These are phyloP conservation scores for Cucurbita pepo DNA, from an alignment of 306 rosid species.

Conservation along the genomic window DNA sequence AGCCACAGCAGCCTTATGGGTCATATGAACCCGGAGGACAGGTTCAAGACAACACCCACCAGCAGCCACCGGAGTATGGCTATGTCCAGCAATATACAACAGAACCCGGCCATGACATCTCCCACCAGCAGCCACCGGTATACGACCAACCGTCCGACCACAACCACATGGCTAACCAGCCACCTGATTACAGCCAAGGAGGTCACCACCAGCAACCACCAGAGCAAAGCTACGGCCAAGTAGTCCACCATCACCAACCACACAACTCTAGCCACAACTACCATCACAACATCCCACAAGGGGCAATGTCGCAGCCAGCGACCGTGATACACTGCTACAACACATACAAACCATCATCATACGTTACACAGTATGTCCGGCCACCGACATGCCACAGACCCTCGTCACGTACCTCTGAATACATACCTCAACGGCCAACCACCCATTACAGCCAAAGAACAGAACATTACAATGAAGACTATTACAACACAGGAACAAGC, in stretches of 20 bases:
- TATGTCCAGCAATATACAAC: not conserved
- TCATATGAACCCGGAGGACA: conserved; percentile 27
- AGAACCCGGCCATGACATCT: not conserved
- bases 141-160: not conserved
- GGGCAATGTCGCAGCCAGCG: conserved; percentile 5
- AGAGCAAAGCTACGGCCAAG: not conserved
- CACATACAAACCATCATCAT: conserved; percentile 45
- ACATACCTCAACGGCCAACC: conserved; percentile 20
- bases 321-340: conserved; percentile 54
- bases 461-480: conserved; percentile 33
- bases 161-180: not conserved
- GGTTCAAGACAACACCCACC: conserved; percentile 3
- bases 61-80: not conserved
- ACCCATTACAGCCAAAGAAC: conserved; percentile 19
- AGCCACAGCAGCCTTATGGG: not conserved
- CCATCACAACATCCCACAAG: conserved; percentile 22
- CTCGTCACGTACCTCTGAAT: conserved; percentile 45
- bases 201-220: not conserved
- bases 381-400: conserved; percentile 19
- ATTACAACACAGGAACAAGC: conserved; percentile 8
- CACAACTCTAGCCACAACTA: conserved; percentile 6
- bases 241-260: not conserved
- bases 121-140: not conserved
- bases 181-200: not conserved
- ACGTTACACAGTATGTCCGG: conserved; percentile 43